phyloP scores from a whole-genome alignment of 2,329 filamentous ascomycete species.

The Pseudocercospora crystallina region DNA sequence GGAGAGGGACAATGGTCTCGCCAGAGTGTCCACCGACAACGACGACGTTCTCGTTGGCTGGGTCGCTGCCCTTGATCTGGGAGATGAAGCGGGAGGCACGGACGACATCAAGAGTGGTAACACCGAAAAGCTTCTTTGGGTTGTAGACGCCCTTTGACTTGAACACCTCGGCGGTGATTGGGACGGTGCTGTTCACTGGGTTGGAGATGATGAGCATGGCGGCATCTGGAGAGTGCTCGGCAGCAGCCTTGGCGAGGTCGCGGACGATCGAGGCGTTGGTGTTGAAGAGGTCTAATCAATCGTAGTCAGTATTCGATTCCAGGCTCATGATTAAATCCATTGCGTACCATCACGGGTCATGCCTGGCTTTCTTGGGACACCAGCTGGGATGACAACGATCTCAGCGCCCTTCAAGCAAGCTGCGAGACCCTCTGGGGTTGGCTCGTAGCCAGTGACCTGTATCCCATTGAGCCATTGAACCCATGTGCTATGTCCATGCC shows the following conservation, averaged over 20 bases:
- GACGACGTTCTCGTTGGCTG: slow-evolving; percentile 88
- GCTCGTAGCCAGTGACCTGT: slow-evolving; percentile 81
- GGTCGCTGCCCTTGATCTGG: slow-evolving; percentile 87
- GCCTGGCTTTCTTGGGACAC: slow-evolving; percentile 97
- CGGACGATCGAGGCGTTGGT: slow-evolving; percentile 99
- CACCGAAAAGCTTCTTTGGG: slow-evolving; percentile 98
- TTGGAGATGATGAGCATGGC: slow-evolving; percentile 98
- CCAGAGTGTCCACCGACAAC: slow-evolving; percentile 97
- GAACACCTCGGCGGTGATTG: slow-evolving; percentile 95
- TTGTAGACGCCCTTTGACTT: slow-evolving; percentile 96
- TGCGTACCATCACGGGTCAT: slow-evolving; percentile 89
- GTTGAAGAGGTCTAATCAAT: slow-evolving; percentile 84
- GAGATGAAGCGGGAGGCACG: slow-evolving; percentile 97
- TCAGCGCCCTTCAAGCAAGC: slow-evolving; percentile 82
- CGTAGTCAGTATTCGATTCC: background rate
- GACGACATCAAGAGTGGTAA: slow-evolving; percentile 98
- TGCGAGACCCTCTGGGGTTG: slow-evolving; percentile 66
- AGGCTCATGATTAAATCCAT: background rate
- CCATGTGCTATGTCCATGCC: background rate
- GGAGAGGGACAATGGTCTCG: slow-evolving; percentile 96
- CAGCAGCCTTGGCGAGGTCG: slow-evolving; percentile 92
- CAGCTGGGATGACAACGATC: slow-evolving; percentile 95
- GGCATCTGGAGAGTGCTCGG: slow-evolving; percentile 83
- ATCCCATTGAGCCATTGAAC: slow-evolving; percentile 17
- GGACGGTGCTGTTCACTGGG: slow-evolving; percentile 98